Evolutionary conservation across 495 filamentous ascomycete genomes (phyloP), one percentile per base, ranked within the genome.

Genomic region (Penicillium simplicissimum): DNA sequence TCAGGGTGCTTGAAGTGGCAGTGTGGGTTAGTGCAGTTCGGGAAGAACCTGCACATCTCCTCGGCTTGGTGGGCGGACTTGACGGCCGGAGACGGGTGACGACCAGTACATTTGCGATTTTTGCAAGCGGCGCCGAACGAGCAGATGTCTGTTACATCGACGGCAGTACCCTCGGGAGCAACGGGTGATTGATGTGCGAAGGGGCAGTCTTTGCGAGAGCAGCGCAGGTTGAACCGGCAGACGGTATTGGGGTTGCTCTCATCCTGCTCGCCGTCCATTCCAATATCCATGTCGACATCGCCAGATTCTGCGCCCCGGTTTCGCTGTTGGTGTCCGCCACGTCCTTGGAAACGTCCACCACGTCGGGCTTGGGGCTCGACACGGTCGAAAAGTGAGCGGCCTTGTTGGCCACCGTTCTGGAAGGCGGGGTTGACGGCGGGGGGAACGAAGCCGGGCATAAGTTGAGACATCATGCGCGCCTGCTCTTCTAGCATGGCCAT

Each of bases 141-240:
- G 78, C 95, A 99, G 34, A 81, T 77, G 68, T 97, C 93, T 37
- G 81, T 81, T 56, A 92, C 77, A 72, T 97, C 96, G 53, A 97
- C 76, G 3, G 87, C 81, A n/a, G 81, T 82, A 23, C 89, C 90
- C n/a, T 88, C 88, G 15, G 91, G 90, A 38, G 94, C 93, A 21
- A 90, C 93, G 28, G 95, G 91, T 14, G 93, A 96, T 72, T 97
- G 95, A 68, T 99, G 95, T 28, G 91, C 95, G 71, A 91, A 98
- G 47, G 86, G 87, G 73, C 95, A 99, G 59, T 96, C 92, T 62
- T 85, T 84, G 70, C 96, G 93, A 19, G 87, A 90, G 77, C 95
- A 99, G 52, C 83, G 80, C 35, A 92, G 80, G 75, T 97, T 96
- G 79, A 88, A 99, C 48, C 87, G 90, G 83, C 95, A 99, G 36